Percentiles rank a stretch among this genome's conserved stretches.
These are phyloP conservation scores for Collybia mongolica DNA, from an alignment of 768 basidiomycete species.

Conservation along the genomic window DNA sequence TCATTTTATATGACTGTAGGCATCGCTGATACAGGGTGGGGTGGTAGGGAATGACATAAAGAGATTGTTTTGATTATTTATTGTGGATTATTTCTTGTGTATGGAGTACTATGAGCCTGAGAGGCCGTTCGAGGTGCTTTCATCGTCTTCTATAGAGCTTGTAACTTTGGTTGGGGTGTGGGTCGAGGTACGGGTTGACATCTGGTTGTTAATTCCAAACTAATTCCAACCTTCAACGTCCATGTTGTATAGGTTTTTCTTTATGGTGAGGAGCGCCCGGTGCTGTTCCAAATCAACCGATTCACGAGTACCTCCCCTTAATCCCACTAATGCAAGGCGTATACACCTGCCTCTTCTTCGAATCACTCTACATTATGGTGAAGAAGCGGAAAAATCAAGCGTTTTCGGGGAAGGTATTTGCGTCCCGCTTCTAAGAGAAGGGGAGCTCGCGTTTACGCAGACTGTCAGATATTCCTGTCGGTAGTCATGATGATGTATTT, in stretches of 20 bases:
- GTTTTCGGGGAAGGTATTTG: conserved; percentile 10
- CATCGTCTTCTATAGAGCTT: conserved; percentile 4
- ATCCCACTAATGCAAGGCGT: conserved; percentile 7
- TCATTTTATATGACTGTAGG: too few relatives aligned
- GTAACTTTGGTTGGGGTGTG: conserved; percentile 11
- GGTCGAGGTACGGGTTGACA: conserved; percentile 13
- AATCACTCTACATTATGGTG: conserved; percentile 15
- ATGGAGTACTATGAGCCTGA: too few relatives aligned
- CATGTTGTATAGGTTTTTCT: too few relatives aligned
- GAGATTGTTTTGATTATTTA: too few relatives aligned
- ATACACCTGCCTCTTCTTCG: conserved; percentile 17
- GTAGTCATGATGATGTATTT: conserved; percentile 21
- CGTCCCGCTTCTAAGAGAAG: too few relatives aligned
- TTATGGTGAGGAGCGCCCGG: too few relatives aligned
- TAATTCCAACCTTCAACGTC: neutral
- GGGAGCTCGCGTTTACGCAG: neutral
- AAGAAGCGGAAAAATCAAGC: conserved; percentile 8
- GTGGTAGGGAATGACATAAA: too few relatives aligned
- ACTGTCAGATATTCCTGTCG: conserved; percentile 19
- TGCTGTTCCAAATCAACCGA: too few relatives aligned
- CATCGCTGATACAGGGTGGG: too few relatives aligned
- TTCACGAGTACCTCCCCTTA: neutral
- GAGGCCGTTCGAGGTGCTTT: too few relatives aligned
- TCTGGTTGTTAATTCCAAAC: neutral
- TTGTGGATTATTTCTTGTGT: too few relatives aligned